A percentile compares a stretch with the other conserved stretches of the same genome.
phyloP scores from a whole-genome alignment of 192 early-diverging fungal genomes.

The Entomortierella parvispora region DNA sequence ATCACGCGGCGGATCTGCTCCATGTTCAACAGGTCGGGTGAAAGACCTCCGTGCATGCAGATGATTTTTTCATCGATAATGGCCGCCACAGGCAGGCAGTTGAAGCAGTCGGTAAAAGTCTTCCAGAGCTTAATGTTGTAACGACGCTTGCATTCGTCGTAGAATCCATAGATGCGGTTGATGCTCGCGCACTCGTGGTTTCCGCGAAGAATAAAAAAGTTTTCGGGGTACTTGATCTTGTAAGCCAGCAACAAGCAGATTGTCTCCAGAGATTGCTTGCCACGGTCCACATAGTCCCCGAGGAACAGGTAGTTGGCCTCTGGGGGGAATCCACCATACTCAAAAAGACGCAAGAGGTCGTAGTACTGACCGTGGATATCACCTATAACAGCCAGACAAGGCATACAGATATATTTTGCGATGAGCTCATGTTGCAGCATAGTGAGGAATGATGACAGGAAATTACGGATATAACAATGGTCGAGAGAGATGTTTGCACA shows the following conservation, averaged over 20 bases:
- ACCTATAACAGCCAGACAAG: too few species aligned
- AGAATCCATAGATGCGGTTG: constrained; percentile 98
- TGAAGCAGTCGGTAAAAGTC: constrained; percentile 99
- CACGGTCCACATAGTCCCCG: constrained; percentile 97
- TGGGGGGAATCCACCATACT: constrained; percentile 96
- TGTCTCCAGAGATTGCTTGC: constrained; percentile 97
- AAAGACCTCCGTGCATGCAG: constrained; percentile 98
- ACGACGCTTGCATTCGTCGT: constrained; percentile 96
- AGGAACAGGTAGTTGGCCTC: constrained; percentile 97
- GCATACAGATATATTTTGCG: too few species aligned
- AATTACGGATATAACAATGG: too few species aligned
- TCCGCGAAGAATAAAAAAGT: constrained; percentile 98
- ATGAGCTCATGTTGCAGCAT: not conserved
- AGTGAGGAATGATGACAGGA: constrained; percentile 1
- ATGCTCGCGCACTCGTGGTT: constrained; percentile 98
- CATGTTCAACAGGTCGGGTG: constrained; percentile 96
- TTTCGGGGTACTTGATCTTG: constrained; percentile 99
- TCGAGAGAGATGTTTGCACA: too few species aligned
- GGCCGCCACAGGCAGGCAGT: constrained; percentile 96
- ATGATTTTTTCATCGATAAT: constrained; percentile 99
- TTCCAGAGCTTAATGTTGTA: constrained; percentile 99
- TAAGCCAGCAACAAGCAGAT: constrained; percentile 96
- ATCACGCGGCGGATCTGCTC: constrained; percentile 97
- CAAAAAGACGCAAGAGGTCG: constrained; percentile 94
- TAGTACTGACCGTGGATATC: constrained; percentile 97